These are phyloP conservation scores for Raffaelea ambrosiae DNA, from an alignment of 2,329 filamentous ascomycete genomes.

Conservation along the genomic window DNA sequence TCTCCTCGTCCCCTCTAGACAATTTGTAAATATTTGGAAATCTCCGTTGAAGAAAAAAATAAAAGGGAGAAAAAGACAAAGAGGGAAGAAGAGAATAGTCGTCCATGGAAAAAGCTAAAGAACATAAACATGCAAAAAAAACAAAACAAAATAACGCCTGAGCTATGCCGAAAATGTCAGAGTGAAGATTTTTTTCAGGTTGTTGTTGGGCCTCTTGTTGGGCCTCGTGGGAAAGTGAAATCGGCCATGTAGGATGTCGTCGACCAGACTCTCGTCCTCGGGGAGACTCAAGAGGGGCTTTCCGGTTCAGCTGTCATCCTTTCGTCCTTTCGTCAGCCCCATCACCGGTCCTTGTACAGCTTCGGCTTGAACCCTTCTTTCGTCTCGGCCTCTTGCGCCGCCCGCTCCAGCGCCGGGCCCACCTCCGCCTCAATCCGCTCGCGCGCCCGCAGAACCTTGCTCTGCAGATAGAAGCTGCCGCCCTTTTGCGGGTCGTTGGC, in stretches of 20 bases:
- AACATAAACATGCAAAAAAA: neutral
- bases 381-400: constrained; percentile 66
- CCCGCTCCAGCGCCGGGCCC: constrained; percentile 60
- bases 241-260: no score
- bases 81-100: no score
- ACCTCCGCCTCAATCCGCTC: constrained; percentile 89
- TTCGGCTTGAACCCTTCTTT: constrained; percentile 91
- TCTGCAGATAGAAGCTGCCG: constrained; percentile 96
- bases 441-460: constrained; percentile 85
- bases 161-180: constrained; percentile 40
- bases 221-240: neutral
- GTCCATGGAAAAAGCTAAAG: neutral
- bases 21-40: no score
- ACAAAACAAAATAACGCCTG: constrained; percentile 29
- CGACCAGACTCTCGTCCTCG: no score
- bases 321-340: neutral
- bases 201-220: constrained; percentile 19
- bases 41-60: no score
- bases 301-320: neutral
- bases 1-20: no score
- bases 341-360: constrained; percentile 70
- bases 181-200: constrained; percentile 43
- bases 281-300: no score
- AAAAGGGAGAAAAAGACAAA: no score
- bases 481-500: constrained; percentile 91